Conservation (phyloP, 768 basidiomycete species). For the Suillus bovinus region DNA sequence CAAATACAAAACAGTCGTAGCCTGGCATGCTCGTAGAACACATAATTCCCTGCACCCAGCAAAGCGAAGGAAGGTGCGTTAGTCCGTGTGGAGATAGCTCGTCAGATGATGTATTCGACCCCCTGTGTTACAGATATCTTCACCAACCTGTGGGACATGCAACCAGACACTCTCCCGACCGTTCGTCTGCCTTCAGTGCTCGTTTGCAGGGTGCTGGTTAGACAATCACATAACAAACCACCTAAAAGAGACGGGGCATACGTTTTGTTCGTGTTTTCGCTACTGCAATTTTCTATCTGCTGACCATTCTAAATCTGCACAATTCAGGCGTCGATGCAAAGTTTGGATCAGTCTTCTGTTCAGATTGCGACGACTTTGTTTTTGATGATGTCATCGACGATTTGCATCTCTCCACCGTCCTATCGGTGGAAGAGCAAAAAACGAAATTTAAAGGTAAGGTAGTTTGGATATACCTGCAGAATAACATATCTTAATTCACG, state of each 20-base stretch:
- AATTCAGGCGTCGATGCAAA: conserved; percentile 68
- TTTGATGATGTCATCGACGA: conserved; percentile 56
- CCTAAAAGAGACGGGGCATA: conserved; percentile 55
- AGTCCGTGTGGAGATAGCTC: background rate
- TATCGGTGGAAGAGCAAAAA: conserved; percentile 60
- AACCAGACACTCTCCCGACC: conserved; percentile 56
- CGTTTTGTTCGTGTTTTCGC: conserved; percentile 55
- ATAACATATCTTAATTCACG: background rate
- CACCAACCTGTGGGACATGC: conserved; percentile 68
- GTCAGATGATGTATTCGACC: background rate
- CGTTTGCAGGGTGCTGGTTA: conserved; percentile 70
- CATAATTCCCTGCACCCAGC: conserved; percentile 47
- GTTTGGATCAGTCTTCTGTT: conserved; percentile 76
- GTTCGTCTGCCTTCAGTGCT: conserved; percentile 73
- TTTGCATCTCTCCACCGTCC: conserved; percentile 41
- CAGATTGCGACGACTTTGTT: conserved; percentile 73
- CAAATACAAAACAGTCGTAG: conserved; percentile 54
- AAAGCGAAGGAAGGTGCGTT: conserved; percentile 67
- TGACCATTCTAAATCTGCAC: background rate
- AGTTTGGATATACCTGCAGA: background rate
- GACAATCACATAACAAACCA: conserved; percentile 59
- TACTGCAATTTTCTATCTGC: background rate
- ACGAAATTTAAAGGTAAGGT: conserved; percentile 71
- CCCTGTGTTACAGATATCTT: conserved; percentile 42
- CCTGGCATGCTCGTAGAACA: conserved; percentile 52